Evolutionary conservation across 2,329 filamentous ascomycete genomes (phyloP), one percentile per base, ranked within the genome.

Genomic region (Lecanicillium sp.): DNA sequence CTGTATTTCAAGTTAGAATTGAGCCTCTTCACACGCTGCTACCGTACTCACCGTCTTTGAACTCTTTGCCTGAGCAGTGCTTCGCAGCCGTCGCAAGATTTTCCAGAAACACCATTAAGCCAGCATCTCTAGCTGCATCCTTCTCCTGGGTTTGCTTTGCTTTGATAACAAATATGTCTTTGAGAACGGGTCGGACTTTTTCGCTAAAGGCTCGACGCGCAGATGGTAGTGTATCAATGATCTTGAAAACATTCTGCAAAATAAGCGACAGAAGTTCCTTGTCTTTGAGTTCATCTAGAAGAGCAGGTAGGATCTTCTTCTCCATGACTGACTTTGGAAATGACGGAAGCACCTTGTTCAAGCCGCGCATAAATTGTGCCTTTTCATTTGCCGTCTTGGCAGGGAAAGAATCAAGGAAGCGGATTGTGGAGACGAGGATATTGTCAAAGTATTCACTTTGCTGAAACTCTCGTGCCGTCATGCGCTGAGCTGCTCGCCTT

Each of bases 361-460:
- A 67, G 0, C 92, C 92, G 39, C 87, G 79, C 73, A 98, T 77
- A 57, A 98, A 98, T 42, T 88, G 82, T 6, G 83, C 74, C 58
- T 98, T 98, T 55, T 98, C 92, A 45, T 78, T 85, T 0, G 85
- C 74, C 2, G 88, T 95, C 64, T 98, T 98, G 25, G 86, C 85
- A 0, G 92, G 90, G 43, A 98, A 78, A 0, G 81, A 76, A 51
- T 98, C 92, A 18, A 98, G 68, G 54, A 98, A 98, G 11, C 92
- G 85, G 45, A 98, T 95, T 0, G 92, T 95, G 0, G 89, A 95
- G 16, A 98, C 87, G 4, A 98, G 70, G 33, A 96, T 85, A 53
- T 96, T 98, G 62, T 98, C 88, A 56, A 98, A 98, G 57, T 94
- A 98, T 48, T 86, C 81, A 53, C 88, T 94, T 58, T 95, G 79